Evolutionary conservation across 2,329 filamentous ascomycete genomes (phyloP).

Genomic region (Aspergillus luchuensis): DNA sequence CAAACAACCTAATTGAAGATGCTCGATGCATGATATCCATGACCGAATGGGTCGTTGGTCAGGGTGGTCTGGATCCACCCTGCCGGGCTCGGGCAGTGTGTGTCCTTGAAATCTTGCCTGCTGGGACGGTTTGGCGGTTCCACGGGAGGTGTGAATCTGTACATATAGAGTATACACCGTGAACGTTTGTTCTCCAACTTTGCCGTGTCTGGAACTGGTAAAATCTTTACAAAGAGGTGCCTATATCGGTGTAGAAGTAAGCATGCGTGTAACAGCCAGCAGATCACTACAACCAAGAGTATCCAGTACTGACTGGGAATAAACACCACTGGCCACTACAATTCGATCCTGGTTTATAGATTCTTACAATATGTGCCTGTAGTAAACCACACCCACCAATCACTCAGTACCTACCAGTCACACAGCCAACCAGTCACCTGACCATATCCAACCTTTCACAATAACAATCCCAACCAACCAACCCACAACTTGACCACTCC

Average conservation of each 20-base stretch:
- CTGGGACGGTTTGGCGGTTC: conserved; percentile 4
- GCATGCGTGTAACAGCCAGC: neutral
- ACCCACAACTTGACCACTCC: neutral
- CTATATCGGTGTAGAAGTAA: neutral
- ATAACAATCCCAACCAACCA: too few relatives aligned
- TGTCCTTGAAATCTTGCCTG: conserved; percentile 3
- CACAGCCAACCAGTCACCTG: conserved; percentile 8
- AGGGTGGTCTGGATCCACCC: neutral
- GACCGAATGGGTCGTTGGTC: neutral
- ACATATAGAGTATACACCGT: conserved; percentile 33
- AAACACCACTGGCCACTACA: too few relatives aligned
- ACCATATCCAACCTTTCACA: neutral
- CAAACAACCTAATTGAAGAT: conserved; percentile 6
- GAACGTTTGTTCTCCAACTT: conserved; percentile 8
- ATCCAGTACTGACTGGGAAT: neutral
- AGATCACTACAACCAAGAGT: neutral
- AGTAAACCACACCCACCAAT: too few relatives aligned
- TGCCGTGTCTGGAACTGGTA: neutral
- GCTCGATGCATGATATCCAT: neutral
- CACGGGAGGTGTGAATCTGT: conserved; percentile 25
- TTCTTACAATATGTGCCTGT: too few relatives aligned
- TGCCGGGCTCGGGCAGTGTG: neutral
- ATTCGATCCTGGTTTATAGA: too few relatives aligned
- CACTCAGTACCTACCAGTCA: neutral
- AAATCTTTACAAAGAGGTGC: neutral